These are phyloP conservation scores for Monosporascus sp. DNA, from an alignment of 2,329 filamentous ascomycete species.

Conservation along the genomic window DNA sequence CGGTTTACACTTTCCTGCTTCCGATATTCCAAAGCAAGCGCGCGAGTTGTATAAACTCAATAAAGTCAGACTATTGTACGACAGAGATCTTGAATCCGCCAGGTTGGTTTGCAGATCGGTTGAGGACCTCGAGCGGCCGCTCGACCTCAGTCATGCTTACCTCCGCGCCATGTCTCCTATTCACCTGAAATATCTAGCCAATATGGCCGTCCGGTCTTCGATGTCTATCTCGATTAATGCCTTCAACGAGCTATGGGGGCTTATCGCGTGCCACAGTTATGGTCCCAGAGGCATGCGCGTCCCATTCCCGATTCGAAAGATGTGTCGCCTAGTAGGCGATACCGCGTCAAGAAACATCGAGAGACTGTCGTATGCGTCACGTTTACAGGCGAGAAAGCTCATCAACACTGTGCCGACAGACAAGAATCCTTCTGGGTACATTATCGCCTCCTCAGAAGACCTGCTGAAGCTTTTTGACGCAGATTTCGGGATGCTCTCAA, in stretches of 20 bases:
- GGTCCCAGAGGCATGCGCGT: constrained; percentile 78
- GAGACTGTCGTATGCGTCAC: constrained; percentile 76
- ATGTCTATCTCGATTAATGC: constrained; percentile 94
- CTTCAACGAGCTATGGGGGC: constrained; percentile 78
- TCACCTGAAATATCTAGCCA: constrained; percentile 77
- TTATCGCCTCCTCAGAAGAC: constrained; percentile 84
- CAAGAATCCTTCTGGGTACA: constrained; percentile 81
- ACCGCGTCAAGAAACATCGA: constrained; percentile 84
- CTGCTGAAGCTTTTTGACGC: constrained; percentile 78
- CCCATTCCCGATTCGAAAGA: constrained; percentile 84
- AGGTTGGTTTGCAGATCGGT: constrained; percentile 73
- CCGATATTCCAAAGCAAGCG: constrained; percentile 79
- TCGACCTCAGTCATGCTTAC: constrained; percentile 82
- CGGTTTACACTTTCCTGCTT: constrained; percentile 81
- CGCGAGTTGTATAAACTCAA: constrained; percentile 87
- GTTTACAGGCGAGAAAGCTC: constrained; percentile 78
- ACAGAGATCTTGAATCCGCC: constrained; percentile 73
- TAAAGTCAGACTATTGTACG: constrained; percentile 81
- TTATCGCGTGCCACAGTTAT: constrained; percentile 83
- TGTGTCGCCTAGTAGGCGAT: constrained; percentile 84
- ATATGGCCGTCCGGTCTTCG: constrained; percentile 89
- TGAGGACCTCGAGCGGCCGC: constrained; percentile 66
- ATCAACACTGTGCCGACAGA: constrained; percentile 81
- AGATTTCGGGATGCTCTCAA: constrained; percentile 80
- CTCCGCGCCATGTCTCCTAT: constrained; percentile 87